phyloP scores from a whole-genome alignment of 352 stramenopile genomes.

The Phytopythium chamaehyphon region DNA sequence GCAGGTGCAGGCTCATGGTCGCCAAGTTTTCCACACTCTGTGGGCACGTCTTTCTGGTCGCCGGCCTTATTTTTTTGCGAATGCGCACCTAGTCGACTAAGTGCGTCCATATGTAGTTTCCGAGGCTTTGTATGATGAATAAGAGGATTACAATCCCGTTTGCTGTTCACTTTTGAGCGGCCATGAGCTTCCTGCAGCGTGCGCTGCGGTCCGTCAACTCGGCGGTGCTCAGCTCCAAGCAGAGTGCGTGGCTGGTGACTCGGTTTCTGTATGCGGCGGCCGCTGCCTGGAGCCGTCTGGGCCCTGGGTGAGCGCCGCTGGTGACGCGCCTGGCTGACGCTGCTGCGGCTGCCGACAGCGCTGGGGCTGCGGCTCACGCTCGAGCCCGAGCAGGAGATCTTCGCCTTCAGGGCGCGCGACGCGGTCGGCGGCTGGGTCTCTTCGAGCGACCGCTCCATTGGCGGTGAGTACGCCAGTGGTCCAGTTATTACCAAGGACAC shows the following conservation, averaged over 20 bases:
- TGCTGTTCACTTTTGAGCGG: too few relatives aligned
- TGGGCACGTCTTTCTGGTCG: neutral
- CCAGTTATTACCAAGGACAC: neutral
- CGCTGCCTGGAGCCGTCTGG: too few relatives aligned
- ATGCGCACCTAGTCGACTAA: too few relatives aligned
- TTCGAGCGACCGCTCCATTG: slow-evolving; percentile 76
- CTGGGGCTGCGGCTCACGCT: slow-evolving; percentile 75
- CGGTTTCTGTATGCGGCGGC: too few relatives aligned
- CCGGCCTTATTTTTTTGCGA: slow-evolving; percentile 8
- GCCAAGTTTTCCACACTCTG: neutral
- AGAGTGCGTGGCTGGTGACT: slow-evolving; percentile 56
- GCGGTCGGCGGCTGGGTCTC: slow-evolving; percentile 55
- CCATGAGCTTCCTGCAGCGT: slow-evolving; percentile 73
- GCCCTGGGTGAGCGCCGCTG: too few relatives aligned
- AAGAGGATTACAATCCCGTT: too few relatives aligned
- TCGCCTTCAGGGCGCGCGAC: slow-evolving; percentile 61
- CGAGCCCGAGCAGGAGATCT: slow-evolving; percentile 70
- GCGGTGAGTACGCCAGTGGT: slow-evolving; percentile 38
- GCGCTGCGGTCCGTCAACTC: slow-evolving; percentile 71
- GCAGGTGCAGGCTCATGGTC: slow-evolving; percentile 81
- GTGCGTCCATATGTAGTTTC: too few relatives aligned
- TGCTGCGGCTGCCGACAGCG: slow-evolving; percentile 20
- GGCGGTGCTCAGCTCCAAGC: slow-evolving; percentile 75
- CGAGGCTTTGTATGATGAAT: too few relatives aligned
- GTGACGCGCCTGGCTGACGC: too few relatives aligned